Evolutionary conservation across 2,329 filamentous ascomycete genomes (phyloP).

Genomic region (Colletotrichum theobromicola): DNA sequence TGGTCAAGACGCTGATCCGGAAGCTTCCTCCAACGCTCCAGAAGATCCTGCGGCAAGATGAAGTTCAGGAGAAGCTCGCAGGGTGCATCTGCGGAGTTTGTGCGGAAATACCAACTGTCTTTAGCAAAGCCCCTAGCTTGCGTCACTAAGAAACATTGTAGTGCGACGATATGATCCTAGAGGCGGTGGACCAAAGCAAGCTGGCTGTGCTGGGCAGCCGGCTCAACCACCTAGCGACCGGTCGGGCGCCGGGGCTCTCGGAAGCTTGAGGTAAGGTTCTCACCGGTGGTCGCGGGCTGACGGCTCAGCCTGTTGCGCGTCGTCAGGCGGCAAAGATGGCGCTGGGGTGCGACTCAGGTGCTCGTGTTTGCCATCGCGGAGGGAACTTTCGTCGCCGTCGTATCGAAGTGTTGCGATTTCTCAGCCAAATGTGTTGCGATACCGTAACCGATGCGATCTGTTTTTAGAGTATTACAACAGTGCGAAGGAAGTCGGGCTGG

Average conservation of each 20-base stretch:
- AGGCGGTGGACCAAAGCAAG: background rate
- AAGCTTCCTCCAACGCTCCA: constrained; percentile 5
- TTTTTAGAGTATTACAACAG: background rate
- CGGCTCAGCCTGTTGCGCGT: background rate
- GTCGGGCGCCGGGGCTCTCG: constrained; percentile 6
- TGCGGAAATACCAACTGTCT: background rate
- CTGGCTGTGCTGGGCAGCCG: background rate
- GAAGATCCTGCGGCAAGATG: background rate
- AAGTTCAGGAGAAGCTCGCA: background rate
- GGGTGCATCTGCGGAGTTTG: background rate
- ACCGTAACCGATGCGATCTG: background rate
- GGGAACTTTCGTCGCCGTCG: background rate
- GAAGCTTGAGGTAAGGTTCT: background rate
- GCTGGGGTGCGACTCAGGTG: background rate
- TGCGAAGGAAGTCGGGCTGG: background rate
- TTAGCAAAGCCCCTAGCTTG: background rate
- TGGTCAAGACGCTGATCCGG: constrained; percentile 9
- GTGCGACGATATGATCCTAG: background rate
- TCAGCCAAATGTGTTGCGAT: background rate
- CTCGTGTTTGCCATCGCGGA: background rate
- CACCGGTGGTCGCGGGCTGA: background rate
- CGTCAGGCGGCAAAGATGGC: background rate
- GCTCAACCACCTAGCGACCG: background rate
- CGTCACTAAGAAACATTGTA: background rate
- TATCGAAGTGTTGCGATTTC: background rate